Evolutionary conservation across 1,284 basidiomycete species (phyloP).

Genomic region (Pholiota adiposa): DNA sequence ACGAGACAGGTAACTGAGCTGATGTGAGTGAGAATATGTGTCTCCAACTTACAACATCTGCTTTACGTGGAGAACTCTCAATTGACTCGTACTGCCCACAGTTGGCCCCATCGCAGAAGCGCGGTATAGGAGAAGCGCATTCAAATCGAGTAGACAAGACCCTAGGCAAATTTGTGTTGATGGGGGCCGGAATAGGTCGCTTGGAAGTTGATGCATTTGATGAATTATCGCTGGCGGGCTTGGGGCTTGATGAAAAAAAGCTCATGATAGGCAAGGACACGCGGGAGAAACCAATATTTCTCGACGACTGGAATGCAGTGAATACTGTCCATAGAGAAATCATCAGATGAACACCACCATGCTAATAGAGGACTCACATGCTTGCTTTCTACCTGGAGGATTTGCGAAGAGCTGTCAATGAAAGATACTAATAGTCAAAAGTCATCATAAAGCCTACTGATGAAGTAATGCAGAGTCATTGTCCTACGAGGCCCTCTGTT

Average conservation of each 20-base stretch:
- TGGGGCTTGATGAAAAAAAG: not conserved
- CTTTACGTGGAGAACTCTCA: not conserved
- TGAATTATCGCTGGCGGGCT: not conserved
- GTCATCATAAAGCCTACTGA: not conserved
- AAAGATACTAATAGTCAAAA: no score
- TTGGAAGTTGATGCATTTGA: not conserved
- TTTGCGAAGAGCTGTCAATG: no score
- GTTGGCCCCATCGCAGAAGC: constrained; percentile 1
- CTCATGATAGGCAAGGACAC: not conserved
- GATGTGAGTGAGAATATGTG: not conserved
- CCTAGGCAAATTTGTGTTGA: not conserved
- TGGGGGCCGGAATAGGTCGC: not conserved
- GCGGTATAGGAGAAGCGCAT: not conserved
- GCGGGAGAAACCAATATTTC: not conserved
- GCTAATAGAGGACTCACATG: not conserved
- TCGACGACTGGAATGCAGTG: not conserved
- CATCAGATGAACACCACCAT: not conserved
- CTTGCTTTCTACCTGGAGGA: not conserved
- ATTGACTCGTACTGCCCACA: not conserved
- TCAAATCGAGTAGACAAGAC: not conserved
- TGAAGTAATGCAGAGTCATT: not conserved
- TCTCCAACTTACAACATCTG: not conserved
- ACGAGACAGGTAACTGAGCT: not conserved
- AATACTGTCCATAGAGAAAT: not conserved
- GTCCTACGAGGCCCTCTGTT: not conserved